A percentile compares a stretch with the other conserved stretches of the same genome.
phyloP scores from a whole-genome alignment of 2,329 filamentous ascomycete genomes.

The Colletotrichum gigasporum region DNA sequence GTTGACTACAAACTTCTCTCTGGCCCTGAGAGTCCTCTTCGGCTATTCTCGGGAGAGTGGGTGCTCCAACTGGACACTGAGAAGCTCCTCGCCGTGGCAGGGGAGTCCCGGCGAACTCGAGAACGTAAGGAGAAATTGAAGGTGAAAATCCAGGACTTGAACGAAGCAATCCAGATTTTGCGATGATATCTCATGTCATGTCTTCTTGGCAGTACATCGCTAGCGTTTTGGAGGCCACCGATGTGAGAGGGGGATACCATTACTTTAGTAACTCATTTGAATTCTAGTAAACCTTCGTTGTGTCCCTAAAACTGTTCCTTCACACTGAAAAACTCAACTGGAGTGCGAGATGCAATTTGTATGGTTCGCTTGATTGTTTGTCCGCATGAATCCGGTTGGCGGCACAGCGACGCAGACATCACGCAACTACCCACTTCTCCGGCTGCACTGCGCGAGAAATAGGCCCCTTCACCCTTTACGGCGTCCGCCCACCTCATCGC shows the following conservation, averaged over 20 bases:
- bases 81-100: constrained; percentile 30
- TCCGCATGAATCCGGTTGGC: neutral
- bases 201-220: too few species aligned
- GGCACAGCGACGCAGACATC: constrained; percentile 3
- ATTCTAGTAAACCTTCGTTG: too few species aligned
- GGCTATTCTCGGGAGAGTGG: constrained; percentile 42
- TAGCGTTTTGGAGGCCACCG: too few species aligned
- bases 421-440: constrained; percentile 6
- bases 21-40: constrained; percentile 38
- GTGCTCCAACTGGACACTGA: constrained; percentile 36
- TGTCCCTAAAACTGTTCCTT: too few species aligned
- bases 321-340: too few species aligned
- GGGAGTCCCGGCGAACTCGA: constrained; percentile 1
- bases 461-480: neutral
- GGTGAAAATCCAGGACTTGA: constrained; percentile 9
- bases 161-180: constrained; percentile 14
- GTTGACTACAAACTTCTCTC: constrained; percentile 39
- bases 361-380: neutral
- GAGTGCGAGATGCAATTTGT: too few species aligned
- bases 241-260: too few species aligned
- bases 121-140: neutral
- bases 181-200: too few species aligned
- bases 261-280: too few species aligned
- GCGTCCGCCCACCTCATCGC: neutral
- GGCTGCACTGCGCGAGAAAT: neutral